phyloP scores from a whole-genome alignment of 129 eudicot species.

The Tanacetum coccineum region DNA sequence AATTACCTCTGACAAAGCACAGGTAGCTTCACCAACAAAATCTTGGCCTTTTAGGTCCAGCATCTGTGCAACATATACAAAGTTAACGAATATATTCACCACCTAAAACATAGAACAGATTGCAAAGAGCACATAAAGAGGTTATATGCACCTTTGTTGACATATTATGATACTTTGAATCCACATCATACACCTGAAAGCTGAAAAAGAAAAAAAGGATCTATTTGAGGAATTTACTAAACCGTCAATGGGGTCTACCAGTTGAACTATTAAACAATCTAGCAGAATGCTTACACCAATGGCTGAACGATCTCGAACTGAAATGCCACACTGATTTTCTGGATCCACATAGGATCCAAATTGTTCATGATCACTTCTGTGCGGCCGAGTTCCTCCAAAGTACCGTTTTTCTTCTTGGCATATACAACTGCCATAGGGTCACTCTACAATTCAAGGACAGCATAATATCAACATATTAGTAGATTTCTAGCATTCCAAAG shows the following conservation, averaged over 20 bases:
- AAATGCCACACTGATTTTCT: slow-evolving; percentile 58
- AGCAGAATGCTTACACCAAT: slow-evolving; percentile 53
- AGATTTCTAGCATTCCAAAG: neutral
- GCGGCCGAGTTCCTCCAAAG: slow-evolving; percentile 83
- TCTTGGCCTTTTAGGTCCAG: slow-evolving; percentile 85
- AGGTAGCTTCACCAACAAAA: slow-evolving; percentile 88
- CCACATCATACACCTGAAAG: slow-evolving; percentile 91
- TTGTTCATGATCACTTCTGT: slow-evolving; percentile 95
- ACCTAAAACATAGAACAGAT: slow-evolving; percentile 8
- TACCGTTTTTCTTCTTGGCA: slow-evolving; percentile 61
- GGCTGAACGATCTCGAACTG: slow-evolving; percentile 94
- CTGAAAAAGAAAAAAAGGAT: slow-evolving; percentile 41
- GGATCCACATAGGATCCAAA: slow-evolving; percentile 81
- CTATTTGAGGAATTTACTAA: slow-evolving; percentile 7
- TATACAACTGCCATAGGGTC: slow-evolving; percentile 92
- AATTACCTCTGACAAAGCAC: slow-evolving; percentile 85
- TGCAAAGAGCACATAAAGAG: slow-evolving; percentile 17
- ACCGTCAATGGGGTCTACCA: slow-evolving; percentile 8
- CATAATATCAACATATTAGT: slow-evolving; percentile 15
- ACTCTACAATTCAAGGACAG: slow-evolving; percentile 48
- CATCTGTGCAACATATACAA: slow-evolving; percentile 44
- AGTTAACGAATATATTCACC: neutral
- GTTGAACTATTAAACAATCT: slow-evolving; percentile 9
- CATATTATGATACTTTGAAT: slow-evolving; percentile 71
- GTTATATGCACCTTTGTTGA: slow-evolving; percentile 62